Base-by-base conservation (phyloP, 495 filamentous ascomycete genomes). In the Penicillium arizonense region DNA sequence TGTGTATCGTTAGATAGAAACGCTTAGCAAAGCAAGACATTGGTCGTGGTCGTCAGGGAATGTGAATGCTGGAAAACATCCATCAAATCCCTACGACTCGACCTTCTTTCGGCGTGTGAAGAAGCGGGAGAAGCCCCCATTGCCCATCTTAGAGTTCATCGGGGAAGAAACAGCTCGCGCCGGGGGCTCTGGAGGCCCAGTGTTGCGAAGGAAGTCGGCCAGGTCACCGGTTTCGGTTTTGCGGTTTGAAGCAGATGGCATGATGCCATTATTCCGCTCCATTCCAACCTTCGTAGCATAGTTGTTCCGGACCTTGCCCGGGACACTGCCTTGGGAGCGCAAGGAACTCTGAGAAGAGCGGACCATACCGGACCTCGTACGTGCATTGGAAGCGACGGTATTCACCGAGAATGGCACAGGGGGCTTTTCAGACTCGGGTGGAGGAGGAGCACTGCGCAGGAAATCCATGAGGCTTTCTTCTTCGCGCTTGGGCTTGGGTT, bases 401-500 rank as follows among this genome's bases (percentile, higher is more conserved):
- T 62, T 67, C 3, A 63, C 33, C 26, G 49, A 44, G 20, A 74
- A 61, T 12, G 71, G 71, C 46, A 63, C 74, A 21, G 79, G 76
- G 77, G 61, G 23, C 71, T 75, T 14, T 76, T 69, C 54, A 72
- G 70, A 13, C 78, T 71, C 37, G 2, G 94, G 91, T 12, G 92
- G 94, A 14, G 92, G 94, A 16, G 89, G 82, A n/a, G 82, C 86
- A 58, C 81, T 91, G 44, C 81, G 82, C 47, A 99, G 75, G 75
- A 99, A 99, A 58, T 99, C 95, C 30, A 90, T 82, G 42, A 97
- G 66, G 61, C 87, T 91, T 65, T 86, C 82, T 51, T 85, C 81
- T 45, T 80, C 64, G 6, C 76, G 73, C n/a, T 66, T 64, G 18
- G 71, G 68, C 38, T 77, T 77, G 6, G 71, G 68, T 4, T 71